Conservation (phyloP, 768 basidiomycete genomes). For the Postia placenta region DNA sequence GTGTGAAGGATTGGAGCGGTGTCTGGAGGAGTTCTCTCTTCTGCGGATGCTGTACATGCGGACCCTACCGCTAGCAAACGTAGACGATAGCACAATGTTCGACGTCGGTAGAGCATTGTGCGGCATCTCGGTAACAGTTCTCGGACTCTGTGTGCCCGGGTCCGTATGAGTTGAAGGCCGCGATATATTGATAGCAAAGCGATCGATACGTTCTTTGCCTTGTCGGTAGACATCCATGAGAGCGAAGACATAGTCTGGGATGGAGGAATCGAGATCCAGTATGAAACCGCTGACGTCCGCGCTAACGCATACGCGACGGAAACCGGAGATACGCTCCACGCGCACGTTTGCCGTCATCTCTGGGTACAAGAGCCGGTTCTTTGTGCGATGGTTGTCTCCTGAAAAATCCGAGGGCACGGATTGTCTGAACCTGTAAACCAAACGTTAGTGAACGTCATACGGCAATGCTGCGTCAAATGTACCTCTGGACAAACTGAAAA, state of each 20-base stretch:
- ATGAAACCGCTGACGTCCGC: slow-evolving; percentile 81
- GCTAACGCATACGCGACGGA: slow-evolving; percentile 51
- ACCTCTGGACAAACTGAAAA: slow-evolving; percentile 83
- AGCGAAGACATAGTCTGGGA: slow-evolving; percentile 75
- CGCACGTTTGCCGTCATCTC: slow-evolving; percentile 73
- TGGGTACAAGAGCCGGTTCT: slow-evolving; percentile 73
- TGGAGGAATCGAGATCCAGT: slow-evolving; percentile 75
- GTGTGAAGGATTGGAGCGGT: slow-evolving; percentile 26
- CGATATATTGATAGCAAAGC: slow-evolving; percentile 51
- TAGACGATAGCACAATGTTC: slow-evolving; percentile 58
- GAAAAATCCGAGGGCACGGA: slow-evolving; percentile 62
- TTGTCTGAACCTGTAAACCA: slow-evolving; percentile 65
- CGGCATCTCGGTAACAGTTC: slow-evolving; percentile 13
- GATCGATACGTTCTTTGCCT: slow-evolving; percentile 73
- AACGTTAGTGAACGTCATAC: slow-evolving; percentile 34
- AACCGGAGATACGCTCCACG: slow-evolving; percentile 41
- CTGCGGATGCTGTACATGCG: slow-evolving; percentile 52
- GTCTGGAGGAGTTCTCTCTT: slow-evolving; percentile 34
- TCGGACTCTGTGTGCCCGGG: neutral
- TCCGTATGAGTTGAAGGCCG: slow-evolving; percentile 29
- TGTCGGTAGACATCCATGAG: slow-evolving; percentile 79
- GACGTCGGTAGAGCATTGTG: slow-evolving; percentile 44
- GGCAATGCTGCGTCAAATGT: slow-evolving; percentile 31
- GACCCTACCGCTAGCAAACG: slow-evolving; percentile 83
- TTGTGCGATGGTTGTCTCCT: slow-evolving; percentile 58